Base-by-base conservation (phyloP, 257 asterid genomes). In the Vinca minor region DNA sequence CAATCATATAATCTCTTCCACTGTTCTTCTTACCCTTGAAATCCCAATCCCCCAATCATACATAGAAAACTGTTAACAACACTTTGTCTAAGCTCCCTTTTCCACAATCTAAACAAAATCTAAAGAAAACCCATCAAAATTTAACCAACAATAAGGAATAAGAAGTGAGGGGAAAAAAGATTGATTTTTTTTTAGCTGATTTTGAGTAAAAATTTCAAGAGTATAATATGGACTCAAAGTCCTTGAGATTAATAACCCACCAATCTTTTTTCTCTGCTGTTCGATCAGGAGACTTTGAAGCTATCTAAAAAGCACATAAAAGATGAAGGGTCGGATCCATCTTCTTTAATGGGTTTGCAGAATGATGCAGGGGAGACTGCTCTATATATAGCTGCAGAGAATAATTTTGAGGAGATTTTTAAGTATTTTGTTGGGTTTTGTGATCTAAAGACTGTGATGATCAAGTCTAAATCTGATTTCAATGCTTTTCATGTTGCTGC, bases 401-500 rank as follows among this genome's bases (percentile, higher is more conserved):
- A 82, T 76, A 87, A 92, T 69, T 83, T 70, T 69, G 28, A 74
- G 2, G 75, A 71, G 28, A 57, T 73, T 69, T 82, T 89, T 75
- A 52, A 68, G 56, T 87, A 77, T 67, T 82, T 92, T 86, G 78
- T 92, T 1, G 36, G 71, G 26, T 86, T 89, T 67, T 89, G 91
- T 77, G 95, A 89, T 73, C 72, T 84, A 75, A 72, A 81, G 70
- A 72, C 69, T 50, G 89, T 76, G 38, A 59, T 64, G 84, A 77
- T 87, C 14, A 87, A 84, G 81, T 84, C 95, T 2, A 92, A 83
- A 73, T 84, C 91, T 41, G 98, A 89, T 77, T 78, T 85, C 82
- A 59, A 87, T 72, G 87, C 87, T 59, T 82, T 92, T 58, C 95
- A 89, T 66, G 87, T 89, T 23, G 96, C 97, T 32, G 94, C 98